Evolutionary conservation across 2,329 filamentous ascomycete species (phyloP).

Genomic region (Pyrenophora graminea): DNA sequence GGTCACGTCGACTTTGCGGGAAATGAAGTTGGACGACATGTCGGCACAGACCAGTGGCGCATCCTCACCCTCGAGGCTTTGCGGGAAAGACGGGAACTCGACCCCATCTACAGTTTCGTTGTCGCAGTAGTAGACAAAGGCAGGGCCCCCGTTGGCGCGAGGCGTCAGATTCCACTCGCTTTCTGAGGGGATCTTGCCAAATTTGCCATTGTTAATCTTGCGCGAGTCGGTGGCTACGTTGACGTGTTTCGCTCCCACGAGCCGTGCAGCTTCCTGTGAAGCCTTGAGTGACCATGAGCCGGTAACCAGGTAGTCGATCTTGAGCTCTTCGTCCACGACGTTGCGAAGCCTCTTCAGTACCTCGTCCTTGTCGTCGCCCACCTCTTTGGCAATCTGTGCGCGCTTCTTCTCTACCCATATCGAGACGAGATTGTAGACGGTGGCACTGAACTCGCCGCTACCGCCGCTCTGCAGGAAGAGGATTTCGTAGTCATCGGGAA

Average conservation of each 20-base stretch:
- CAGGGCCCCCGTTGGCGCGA: slow-evolving; percentile 59
- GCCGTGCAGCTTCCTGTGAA: slow-evolving; percentile 75
- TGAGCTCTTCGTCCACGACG: slow-evolving; percentile 70
- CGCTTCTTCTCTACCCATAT: slow-evolving; percentile 78
- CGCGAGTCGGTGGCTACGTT: slow-evolving; percentile 75
- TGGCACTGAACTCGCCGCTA: slow-evolving; percentile 81
- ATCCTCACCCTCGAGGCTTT: slow-evolving; percentile 66
- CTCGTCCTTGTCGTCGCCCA: slow-evolving; percentile 59
- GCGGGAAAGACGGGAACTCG: slow-evolving; percentile 78
- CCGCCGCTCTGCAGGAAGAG: slow-evolving; percentile 88
- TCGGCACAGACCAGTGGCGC: slow-evolving; percentile 80
- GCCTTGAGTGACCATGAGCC: slow-evolving; percentile 92
- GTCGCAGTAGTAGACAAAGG: slow-evolving; percentile 87
- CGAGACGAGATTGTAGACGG: slow-evolving; percentile 80
- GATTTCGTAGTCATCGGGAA: slow-evolving; percentile 85
- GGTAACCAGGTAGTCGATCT: slow-evolving; percentile 87
- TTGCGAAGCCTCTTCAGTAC: slow-evolving; percentile 65
- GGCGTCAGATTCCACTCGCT: slow-evolving; percentile 72
- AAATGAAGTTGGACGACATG: slow-evolving; percentile 94
- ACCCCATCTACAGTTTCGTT: slow-evolving; percentile 96
- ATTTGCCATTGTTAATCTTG: slow-evolving; percentile 73
- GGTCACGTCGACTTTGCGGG: slow-evolving; percentile 72
- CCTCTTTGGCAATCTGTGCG: slow-evolving; percentile 61
- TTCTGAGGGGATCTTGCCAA: slow-evolving; percentile 79
- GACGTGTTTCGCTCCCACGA: slow-evolving; percentile 77